Evolutionary conservation across 1,139 yeast species (phyloP).

Genomic region (Geotrichum bryndzae): DNA sequence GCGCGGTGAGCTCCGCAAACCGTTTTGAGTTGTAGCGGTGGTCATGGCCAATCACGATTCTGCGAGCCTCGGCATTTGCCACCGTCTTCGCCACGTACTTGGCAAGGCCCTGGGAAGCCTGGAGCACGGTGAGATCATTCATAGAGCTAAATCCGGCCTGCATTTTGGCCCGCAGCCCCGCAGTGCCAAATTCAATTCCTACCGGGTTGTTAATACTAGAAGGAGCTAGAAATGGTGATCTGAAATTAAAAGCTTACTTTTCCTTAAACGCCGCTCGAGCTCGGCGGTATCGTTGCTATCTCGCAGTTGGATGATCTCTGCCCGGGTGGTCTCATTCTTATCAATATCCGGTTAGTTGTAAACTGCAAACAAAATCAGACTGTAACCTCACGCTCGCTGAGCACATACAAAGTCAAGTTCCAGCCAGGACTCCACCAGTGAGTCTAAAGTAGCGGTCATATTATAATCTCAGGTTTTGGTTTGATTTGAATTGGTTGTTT

Average conservation of each 20-base stretch:
- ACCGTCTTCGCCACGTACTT: slow-evolving; percentile 45
- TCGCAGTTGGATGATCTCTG: slow-evolving; percentile 51
- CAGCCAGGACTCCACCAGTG: slow-evolving; percentile 13
- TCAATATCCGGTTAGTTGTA: slow-evolving; percentile 10
- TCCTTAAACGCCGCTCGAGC: slow-evolving; percentile 47
- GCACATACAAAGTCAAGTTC: slow-evolving; percentile 16
- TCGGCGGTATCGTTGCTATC: slow-evolving; percentile 39
- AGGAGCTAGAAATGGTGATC: not conserved
- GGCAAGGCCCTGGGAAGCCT: slow-evolving; percentile 89
- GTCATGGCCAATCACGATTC: slow-evolving; percentile 83
- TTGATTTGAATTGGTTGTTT: not conserved
- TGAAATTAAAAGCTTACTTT: slow-evolving; percentile 21
- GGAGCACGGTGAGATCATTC: slow-evolving; percentile 85
- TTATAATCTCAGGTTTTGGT: not conserved
- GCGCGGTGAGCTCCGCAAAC: slow-evolving; percentile 74
- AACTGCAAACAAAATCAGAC: not conserved
- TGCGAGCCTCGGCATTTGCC: slow-evolving; percentile 34
- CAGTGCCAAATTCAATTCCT: slow-evolving; percentile 85
- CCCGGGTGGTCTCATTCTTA: slow-evolving; percentile 47
- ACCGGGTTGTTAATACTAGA: not conserved
- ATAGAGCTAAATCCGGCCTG: slow-evolving; percentile 84
- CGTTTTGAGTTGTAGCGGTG: slow-evolving; percentile 75
- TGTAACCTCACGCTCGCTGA: not conserved
- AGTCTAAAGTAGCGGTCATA: slow-evolving; percentile 7
- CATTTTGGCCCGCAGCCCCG: slow-evolving; percentile 83